These are phyloP conservation scores for Silene latifolia DNA, from an alignment of 148 eudicot genomes.

Conservation along the genomic window DNA sequence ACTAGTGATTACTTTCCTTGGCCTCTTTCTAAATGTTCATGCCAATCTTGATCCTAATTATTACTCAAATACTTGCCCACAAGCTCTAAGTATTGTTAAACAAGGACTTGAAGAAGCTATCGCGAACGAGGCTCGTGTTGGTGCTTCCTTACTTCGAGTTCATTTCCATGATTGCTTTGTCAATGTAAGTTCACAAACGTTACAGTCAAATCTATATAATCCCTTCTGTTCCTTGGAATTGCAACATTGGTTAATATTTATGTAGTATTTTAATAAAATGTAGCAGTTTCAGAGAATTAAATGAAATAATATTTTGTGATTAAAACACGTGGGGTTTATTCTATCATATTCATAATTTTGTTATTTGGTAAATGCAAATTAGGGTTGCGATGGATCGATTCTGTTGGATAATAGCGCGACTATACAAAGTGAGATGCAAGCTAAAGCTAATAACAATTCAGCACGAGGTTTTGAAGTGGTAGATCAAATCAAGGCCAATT, in stretches of 20 bases:
- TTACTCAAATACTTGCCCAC: constrained; percentile 24
- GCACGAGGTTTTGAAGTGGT: constrained; percentile 46
- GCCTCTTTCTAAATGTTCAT: constrained; percentile 8
- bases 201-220: too few species aligned
- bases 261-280: too few species aligned
- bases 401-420: constrained; percentile 34
- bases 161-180: constrained; percentile 62
- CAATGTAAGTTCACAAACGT: constrained; percentile 41
- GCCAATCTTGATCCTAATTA: constrained; percentile 15
- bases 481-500: constrained; percentile 35
- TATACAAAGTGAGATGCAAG: constrained; percentile 39
- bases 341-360: too few species aligned
- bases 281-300: too few species aligned
- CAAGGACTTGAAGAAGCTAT: constrained; percentile 27
- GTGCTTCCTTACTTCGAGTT: constrained; percentile 50
- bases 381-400: constrained; percentile 57
- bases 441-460: constrained; percentile 28
- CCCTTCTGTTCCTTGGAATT: too few species aligned
- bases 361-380: background rate
- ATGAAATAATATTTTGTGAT: too few species aligned
- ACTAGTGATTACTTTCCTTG: background rate
- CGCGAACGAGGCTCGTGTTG: constrained; percentile 37
- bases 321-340: too few species aligned
- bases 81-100: constrained; percentile 20
- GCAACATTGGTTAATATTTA: too few species aligned